Evolutionary conservation across 805 yeast species (phyloP), one percentile per base, ranked within the genome.

Genomic region (Zygosaccharomyces lentus): DNA sequence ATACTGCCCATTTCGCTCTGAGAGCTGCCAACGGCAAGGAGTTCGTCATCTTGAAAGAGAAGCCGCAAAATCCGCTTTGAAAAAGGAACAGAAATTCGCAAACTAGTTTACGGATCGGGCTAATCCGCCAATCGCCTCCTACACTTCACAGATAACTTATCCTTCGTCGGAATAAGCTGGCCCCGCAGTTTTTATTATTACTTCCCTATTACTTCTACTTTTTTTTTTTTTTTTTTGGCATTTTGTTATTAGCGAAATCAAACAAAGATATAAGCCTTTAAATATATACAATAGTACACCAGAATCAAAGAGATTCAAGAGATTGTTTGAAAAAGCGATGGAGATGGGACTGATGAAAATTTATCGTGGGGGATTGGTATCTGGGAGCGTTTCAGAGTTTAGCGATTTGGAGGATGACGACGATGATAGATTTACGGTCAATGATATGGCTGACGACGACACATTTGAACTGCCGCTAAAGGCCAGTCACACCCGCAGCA

Each of bases 391-490:
- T 2, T 46, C 56, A 3, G 55, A 48, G 30, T 27, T 51, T 6
- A 47, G 49, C 12, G 56, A 52, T 23, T 48, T 48, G 7, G 56
- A 48, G 2, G 41, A 38, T 15, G 46, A 36, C 5, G 48, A 40
- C 15, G 50, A 47, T 21, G 50, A 51, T 15, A 49, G 46, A 16
- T 29, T 45, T 19, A 41, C 41, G 21, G 15, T 49, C 9, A 48
- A 40, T 29, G 57, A 51, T 37, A 35, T 55, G 37, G 46, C 36
- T 23, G 57, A 55, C 12, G 55, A 53, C 19, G 54, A 54, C 24
- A 45, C 51, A 6, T 56, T 55, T 31, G 65, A 58, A 24, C 46
- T 62, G 31, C 66, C 66, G 4, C 45, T 62, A 23, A 62, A 54
- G 40, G 39, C 56, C 8, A 46, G 53, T 6, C 23, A 52, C 7